Evolutionary conservation across 1,284 basidiomycete species (phyloP), one percentile per base, ranked within the genome.

Genomic region (Leccinum huronense): DNA sequence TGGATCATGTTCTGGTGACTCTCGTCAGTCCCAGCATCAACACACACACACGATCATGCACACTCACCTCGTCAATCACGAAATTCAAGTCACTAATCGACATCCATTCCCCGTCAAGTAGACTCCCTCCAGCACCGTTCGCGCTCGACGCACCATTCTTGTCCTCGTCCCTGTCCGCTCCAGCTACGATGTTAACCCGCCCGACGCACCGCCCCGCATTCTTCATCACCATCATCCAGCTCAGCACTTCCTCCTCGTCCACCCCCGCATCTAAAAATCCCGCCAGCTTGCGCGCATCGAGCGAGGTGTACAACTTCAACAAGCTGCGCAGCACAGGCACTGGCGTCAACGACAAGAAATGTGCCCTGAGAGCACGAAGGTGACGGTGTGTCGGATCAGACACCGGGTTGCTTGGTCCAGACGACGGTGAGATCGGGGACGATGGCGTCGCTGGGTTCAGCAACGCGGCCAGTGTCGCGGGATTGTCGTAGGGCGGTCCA

Each of bases 141-240:
- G n/a, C n/a, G n/a, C n/a, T n/a, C n/a, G n/a, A n/a, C n/a, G n/a
- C n/a, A n/a, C n/a, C n/a, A n/a, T n/a, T n/a, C n/a, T n/a, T n/a
- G n/a, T n/a, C n/a, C n/a, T n/a, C n/a, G n/a, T n/a, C n/a, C n/a
- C n/a, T n/a, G n/a, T n/a, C n/a, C n/a, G n/a, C n/a, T n/a, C n/a
- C n/a, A 1, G 68, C 40, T 1, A 68, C 57, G 1, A 64, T 64
- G 36, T 63, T 72, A 53, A 75, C 82, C 1, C 88, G 80, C 69
- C 88, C 86, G 65, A 93, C 81, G 63, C 85, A 87, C 74, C 92
- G 86, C 70, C 90, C 93, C 2, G 88, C 88, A 68, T 91, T 89
- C 81, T 99, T 98, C 80, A 97, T 86, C 57, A 95, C 89, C 94
- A 98, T 97, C 84, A 98, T 86, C 84, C 96, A 93, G 80, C 97